Evolutionary conservation across 23 red algal species (phyloP), one percentile per base, ranked within the genome.

Genomic region (Cyanidiococcus yangmingshanensis): DNA sequence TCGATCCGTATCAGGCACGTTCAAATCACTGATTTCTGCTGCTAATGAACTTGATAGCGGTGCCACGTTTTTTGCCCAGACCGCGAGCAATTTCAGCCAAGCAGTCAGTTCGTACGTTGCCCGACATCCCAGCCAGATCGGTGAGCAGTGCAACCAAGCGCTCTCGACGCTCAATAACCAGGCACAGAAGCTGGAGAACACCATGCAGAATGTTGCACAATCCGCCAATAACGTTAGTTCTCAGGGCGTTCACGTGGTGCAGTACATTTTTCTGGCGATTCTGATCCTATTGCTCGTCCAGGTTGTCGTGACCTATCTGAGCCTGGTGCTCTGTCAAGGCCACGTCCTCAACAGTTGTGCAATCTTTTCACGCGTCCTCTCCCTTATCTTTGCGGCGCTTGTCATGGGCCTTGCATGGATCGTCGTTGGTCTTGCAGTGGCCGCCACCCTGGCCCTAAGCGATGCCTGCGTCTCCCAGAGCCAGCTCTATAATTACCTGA

Each of bases 211-310:
- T 12, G 63, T 71, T 12, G 63, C 32, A 12, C 16, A 30, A 7
- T 7, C 63, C n/a, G 63, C 3, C n/a, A 7, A 32, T 7, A 25
- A 29, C 15, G 32, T 12, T 29, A 25, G 63, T 29, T 27, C 15
- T 35, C 3, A 25, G 7, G 63, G 63, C 63, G 32, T 32, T 7
- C 12, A 71, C 27, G 32, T 71, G 16, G 32, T 71, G n/a, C 32
- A 71, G n/a, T 71, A 71, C 63, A 71, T 71, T 29, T 71, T 71
- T 35, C 63, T 71, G 63, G 63, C 63, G 63, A 71, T 71, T 25
- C 12, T 71, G 16, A 71, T 71, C 32, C 27, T 71, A 29, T 29
- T 71, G 27, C 16, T 29, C n/a, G 63, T 71, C 7, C 63, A 71
- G 27, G 63, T 71, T 7, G 63, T 7, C n/a, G 32, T 71, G 7